phyloP scores from a whole-genome alignment of 495 filamentous ascomycete species.

The Clavariopsis aquatica region DNA sequence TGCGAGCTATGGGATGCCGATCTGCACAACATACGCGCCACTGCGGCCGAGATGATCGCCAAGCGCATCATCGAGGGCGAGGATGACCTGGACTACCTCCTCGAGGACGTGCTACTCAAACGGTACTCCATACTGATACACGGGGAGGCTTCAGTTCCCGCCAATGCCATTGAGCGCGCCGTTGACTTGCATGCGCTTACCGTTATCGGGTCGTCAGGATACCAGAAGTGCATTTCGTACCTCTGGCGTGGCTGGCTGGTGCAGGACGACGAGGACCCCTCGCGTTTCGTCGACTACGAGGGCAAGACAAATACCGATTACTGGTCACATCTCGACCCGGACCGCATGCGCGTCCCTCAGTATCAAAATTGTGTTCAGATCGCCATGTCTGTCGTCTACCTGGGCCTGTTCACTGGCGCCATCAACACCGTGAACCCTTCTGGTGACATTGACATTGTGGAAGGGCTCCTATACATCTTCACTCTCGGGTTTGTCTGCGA shows the following conservation, averaged over 20 bases:
- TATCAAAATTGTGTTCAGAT: conserved; percentile 93
- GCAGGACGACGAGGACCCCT: conserved; percentile 86
- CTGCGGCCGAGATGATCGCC: conserved; percentile 93
- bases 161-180: conserved; percentile 87
- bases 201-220: conserved; percentile 88
- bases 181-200: conserved; percentile 88
- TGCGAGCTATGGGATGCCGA: conserved; percentile 90
- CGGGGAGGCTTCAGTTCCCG: conserved; percentile 67
- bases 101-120: conserved; percentile 83
- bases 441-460: conserved; percentile 82
- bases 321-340: conserved; percentile 82
- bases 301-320: conserved; percentile 72
- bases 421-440: conserved; percentile 85
- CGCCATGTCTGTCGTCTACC: conserved; percentile 76
- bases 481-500: conserved; percentile 92
- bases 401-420: conserved; percentile 81
- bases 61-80: conserved; percentile 88
- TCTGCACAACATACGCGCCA: conserved; percentile 73
- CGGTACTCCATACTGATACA: conserved; percentile 80
- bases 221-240: conserved; percentile 88
- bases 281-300: conserved; percentile 80
- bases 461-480: conserved; percentile 83
- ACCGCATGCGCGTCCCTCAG: conserved; percentile 85
- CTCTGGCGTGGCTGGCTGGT: conserved; percentile 97
- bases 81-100: conserved; percentile 70